Evolutionary conservation across 2,329 filamentous ascomycete species (phyloP), one percentile per base, ranked within the genome.

Genomic region (Aspergillus fructus): DNA sequence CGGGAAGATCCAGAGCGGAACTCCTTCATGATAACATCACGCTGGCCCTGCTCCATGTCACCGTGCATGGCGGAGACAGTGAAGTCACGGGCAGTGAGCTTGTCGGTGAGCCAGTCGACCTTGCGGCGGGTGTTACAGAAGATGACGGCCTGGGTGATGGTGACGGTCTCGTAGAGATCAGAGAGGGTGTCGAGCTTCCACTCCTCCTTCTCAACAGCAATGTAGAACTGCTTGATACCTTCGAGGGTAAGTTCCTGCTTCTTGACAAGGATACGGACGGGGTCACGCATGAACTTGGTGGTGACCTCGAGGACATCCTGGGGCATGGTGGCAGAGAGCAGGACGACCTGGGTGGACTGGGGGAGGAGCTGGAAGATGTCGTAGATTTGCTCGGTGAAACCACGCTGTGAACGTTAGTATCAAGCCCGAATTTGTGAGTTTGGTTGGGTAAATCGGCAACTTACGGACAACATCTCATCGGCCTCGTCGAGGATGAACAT

Each of bases 111-210:
- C 94, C 94, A 99, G 84, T 99, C 94, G 74, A 99, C 94, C 93
- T 99, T 99, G 86, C 93, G 90, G 79, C 94, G 90, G 76, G 94
- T 99, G 89, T 99, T 99, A 88, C 94, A 99, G 90, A 99, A 99
- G 82, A 99, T 99, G 80, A 99, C 94, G 59, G 94, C 94, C 81
- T 99, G 94, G 70, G 94, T 99, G 74, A 97, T 99, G 77, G 94
- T 99, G 76, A 99, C 90, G 56, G 94, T 99, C 84, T 99, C 94
- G 85, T 99, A 99, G 69, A 99, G 82, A 81, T 99, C 94, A 72
- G 91, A 97, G 63, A 99, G 91, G 61, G 94, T 99, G 80, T 99
- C 94, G 66, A 99, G 89, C 84, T 99, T 99, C 94, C 94, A 99
- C 76, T 99, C 94, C 79, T 99, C 94, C 86, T 99, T 97, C 85